Conservation (phyloP, 441 rosid species). For the Corymbia calophylla region DNA sequence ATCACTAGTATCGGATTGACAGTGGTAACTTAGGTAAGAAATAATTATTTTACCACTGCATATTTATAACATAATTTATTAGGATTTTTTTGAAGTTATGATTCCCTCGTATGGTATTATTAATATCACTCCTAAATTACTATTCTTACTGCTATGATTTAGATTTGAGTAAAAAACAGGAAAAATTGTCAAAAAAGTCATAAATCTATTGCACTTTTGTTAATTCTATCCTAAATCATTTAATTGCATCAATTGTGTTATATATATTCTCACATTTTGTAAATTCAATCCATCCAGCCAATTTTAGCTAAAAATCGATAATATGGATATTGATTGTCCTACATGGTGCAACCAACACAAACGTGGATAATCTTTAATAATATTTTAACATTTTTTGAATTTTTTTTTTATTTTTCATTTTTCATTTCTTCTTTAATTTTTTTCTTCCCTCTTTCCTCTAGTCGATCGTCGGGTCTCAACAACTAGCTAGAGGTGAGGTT, state of each 20-base stretch:
- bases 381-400: too few species aligned
- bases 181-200: too few species aligned
- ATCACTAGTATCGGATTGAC: not conserved
- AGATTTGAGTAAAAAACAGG: not conserved
- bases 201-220: too few species aligned
- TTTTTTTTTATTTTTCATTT: too few species aligned
- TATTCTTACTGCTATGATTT: not conserved
- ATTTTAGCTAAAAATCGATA: rapidly evolving
- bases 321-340: rapidly evolving
- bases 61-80: not conserved
- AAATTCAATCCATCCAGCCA: too few species aligned
- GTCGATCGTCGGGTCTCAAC: rapidly evolving
- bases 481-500: too few species aligned
- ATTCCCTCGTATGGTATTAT: not conserved
- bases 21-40: not conserved
- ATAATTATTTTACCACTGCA: not conserved
- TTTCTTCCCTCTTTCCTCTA: not conserved
- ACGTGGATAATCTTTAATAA: rapidly evolving
- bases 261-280: too few species aligned
- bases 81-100: not conserved
- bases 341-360: rapidly evolving
- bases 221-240: rapidly evolving
- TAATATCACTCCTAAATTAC: not conserved
- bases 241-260: too few species aligned
- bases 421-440: rapidly evolving